phyloP scores from a whole-genome alignment of 129 eudicot genomes.

The Erigeron canadensis region DNA sequence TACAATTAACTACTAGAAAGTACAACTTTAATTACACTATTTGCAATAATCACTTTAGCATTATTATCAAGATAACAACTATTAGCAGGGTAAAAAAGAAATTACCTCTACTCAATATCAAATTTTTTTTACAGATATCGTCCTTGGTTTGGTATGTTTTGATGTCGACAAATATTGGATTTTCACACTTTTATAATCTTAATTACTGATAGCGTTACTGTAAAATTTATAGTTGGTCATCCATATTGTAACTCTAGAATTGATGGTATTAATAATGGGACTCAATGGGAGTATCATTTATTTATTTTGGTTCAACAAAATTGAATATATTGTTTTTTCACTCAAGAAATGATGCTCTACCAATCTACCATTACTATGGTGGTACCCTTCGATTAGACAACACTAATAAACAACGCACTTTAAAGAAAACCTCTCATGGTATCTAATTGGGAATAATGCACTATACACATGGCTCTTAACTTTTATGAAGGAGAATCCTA shows the following conservation, averaged over 20 bases:
- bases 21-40: slow-evolving; percentile 1
- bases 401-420: slow-evolving; percentile 36
- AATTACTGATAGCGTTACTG: too few species aligned
- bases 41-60: not conserved
- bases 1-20: not conserved
- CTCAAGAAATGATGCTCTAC: slow-evolving; percentile 31
- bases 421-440: slow-evolving; percentile 41
- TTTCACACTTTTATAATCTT: too few species aligned
- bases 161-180: too few species aligned
- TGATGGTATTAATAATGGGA: too few species aligned
- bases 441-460: slow-evolving; percentile 46
- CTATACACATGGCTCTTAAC: slow-evolving; percentile 30
- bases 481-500: too few species aligned
- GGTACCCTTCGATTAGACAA: slow-evolving; percentile 38
- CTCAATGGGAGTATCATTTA: too few species aligned
- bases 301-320: too few species aligned
- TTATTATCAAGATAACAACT: not conserved
- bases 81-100: slow-evolving; percentile 23
- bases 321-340: slow-evolving; percentile 7
- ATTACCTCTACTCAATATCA: slow-evolving; percentile 7
- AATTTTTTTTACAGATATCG: too few species aligned
- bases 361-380: slow-evolving; percentile 10
- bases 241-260: too few species aligned
- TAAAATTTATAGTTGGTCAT: too few species aligned
- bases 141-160: too few species aligned